Conservation (phyloP, 2,329 filamentous ascomycete genomes). For the Chalara sp. region DNA sequence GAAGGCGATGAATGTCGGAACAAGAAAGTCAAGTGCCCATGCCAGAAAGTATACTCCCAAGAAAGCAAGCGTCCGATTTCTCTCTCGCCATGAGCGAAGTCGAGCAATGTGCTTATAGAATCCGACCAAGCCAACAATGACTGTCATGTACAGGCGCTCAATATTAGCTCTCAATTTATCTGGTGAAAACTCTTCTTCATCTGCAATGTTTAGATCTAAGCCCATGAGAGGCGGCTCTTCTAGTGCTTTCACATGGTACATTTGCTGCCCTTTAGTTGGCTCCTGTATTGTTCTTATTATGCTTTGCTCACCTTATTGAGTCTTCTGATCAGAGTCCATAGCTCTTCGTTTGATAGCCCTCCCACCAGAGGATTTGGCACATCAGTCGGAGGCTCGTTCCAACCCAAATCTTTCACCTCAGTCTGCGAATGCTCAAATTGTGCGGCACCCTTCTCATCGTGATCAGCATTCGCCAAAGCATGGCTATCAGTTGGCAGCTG, state of each 20-base stretch:
- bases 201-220: constrained; percentile 73
- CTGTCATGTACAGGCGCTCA: constrained; percentile 76
- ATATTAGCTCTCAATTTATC: constrained; percentile 74
- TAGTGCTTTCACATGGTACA: constrained; percentile 63
- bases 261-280: constrained; percentile 32
- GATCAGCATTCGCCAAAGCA: constrained; percentile 32
- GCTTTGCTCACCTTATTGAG: constrained; percentile 51
- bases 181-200: constrained; percentile 78
- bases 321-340: constrained; percentile 56
- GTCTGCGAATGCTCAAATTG: constrained; percentile 31
- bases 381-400: constrained; percentile 45
- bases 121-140: constrained; percentile 59
- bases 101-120: constrained; percentile 69
- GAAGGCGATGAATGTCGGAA: constrained; percentile 52
- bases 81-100: constrained; percentile 74
- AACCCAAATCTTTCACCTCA: constrained; percentile 51
- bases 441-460: constrained; percentile 32
- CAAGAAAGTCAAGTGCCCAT: constrained; percentile 67
- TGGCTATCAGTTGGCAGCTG: constrained; percentile 34
- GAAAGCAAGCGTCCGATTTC: constrained; percentile 59
- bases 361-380: constrained; percentile 49
- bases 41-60: constrained; percentile 49
- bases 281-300: neutral
- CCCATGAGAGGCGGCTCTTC: constrained; percentile 49
- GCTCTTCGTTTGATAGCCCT: constrained; percentile 55